Conservation (phyloP, 257 asterid species). For the Lithospermum erythrorhizon region DNA sequence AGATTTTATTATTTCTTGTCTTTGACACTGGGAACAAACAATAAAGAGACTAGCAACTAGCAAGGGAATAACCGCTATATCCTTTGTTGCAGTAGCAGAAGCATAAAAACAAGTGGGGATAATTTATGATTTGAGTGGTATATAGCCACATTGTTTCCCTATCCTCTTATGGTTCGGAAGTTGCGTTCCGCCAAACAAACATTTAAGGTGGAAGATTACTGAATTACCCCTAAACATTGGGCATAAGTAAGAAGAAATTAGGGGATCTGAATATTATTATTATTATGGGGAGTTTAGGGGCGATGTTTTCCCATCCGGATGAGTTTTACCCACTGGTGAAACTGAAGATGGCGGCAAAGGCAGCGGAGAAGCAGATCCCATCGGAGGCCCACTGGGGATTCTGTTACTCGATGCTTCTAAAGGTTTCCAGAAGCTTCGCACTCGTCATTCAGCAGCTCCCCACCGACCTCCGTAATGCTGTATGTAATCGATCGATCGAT, state of each 20-base stretch:
- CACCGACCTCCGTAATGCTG: conserved; percentile 90
- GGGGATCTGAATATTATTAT: neutral
- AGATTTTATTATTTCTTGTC: neutral
- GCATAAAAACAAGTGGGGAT: too few species aligned
- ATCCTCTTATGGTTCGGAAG: too few species aligned
- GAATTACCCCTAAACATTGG: too few species aligned
- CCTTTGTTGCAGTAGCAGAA: conserved; percentile 74
- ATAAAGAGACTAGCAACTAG: conserved; percentile 11
- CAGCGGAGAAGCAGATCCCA: conserved; percentile 88
- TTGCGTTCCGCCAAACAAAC: too few species aligned
- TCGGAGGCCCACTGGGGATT: conserved; percentile 91
- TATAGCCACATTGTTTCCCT: too few species aligned
- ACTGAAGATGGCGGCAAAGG: conserved; percentile 55
- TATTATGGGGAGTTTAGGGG: conserved; percentile 67
- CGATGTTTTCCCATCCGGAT: conserved; percentile 72
- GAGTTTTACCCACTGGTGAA: conserved; percentile 79
- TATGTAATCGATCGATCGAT: conserved; percentile 11
- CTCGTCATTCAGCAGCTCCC: conserved; percentile 93
- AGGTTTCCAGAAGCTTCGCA: conserved; percentile 87
- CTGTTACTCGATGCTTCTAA: conserved; percentile 81
- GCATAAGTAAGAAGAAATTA: too few species aligned
- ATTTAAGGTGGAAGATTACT: too few species aligned
- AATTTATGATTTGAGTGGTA: too few species aligned
- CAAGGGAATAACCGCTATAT: conserved; percentile 68
- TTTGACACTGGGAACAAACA: neutral